Evolutionary conservation across 2,329 filamentous ascomycete species (phyloP).

Genomic region (Colletotrichum incanum): DNA sequence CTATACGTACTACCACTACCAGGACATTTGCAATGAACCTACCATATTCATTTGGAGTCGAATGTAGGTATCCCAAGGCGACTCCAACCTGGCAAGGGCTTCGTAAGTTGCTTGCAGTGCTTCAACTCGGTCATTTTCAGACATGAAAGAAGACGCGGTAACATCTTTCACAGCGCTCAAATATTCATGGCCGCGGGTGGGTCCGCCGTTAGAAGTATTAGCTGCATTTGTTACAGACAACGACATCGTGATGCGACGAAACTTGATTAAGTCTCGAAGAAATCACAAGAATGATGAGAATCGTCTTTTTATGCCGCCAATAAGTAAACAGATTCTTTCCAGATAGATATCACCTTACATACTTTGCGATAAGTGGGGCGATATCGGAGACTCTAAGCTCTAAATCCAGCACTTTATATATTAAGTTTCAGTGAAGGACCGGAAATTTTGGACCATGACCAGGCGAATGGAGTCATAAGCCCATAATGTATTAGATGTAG

Average conservation of each 20-base stretch:
- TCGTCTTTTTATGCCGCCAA: accelerated
- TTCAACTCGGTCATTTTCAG: constrained; percentile 10
- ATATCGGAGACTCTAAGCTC: too few species aligned
- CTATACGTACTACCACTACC: neutral
- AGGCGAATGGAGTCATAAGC: neutral
- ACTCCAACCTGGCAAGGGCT: constrained; percentile 10
- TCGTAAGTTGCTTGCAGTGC: constrained; percentile 18
- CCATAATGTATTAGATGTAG: neutral
- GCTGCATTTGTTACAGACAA: neutral
- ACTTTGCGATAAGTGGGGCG: too few species aligned
- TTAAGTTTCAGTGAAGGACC: neutral
- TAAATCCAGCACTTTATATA: too few species aligned
- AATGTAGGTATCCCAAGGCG: constrained; percentile 25
- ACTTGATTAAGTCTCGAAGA: neutral
- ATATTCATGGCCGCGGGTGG: constrained; percentile 1
- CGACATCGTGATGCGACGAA: neutral
- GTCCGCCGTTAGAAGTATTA: neutral
- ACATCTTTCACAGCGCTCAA: neutral
- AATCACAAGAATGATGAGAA: neutral
- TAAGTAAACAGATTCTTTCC: neutral
- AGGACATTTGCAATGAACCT: neutral
- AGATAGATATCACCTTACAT: neutral
- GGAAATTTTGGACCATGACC: neutral
- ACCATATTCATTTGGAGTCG: constrained; percentile 15
- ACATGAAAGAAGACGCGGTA: constrained; percentile 1